Base-by-base conservation (phyloP, 2,329 filamentous ascomycete genomes). In the Eurotiales sp. region DNA sequence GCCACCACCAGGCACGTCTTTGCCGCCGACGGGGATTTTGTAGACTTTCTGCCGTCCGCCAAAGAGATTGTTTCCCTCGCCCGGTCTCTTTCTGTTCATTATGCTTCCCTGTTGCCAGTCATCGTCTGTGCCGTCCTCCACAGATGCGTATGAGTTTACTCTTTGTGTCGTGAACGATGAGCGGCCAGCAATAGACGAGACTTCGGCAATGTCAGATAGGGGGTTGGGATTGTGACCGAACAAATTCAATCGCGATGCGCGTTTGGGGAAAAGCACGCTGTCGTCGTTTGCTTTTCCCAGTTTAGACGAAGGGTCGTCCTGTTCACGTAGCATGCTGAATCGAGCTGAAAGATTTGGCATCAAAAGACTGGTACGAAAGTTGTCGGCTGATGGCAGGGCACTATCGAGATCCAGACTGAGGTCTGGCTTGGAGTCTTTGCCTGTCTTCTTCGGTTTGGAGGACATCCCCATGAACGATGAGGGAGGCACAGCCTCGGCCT, bases 21-120 rank as follows among this genome's bases (percentile, higher is more conserved):
- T 53, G 60, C 58, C 70, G 22, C 77, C 77, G 3, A 75, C 76
- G 0, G 87, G 78, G 57, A 96, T 88, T 68, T 90, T 91, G 70
- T 95, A 97, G 32, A 97, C 86, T 73, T 97, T 97, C 67, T 97
- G 93, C 40, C 93, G 84, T 14, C 93, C 93, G 52, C 93, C 93
- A 70, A 99, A 99, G 51, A 99, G 71, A 59, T 88, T 87, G 65
- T 97, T 99, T 41, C 92, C 90, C 64, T 97, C 92, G 1, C 82
- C 85, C 0, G 89, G 90, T 59, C 91, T 86, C 7, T 86, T 77
- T 46, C 93, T 81, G 60, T 78, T 86, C 87, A 97, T 92, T n/a
- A 97, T 79, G 67, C 87, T 90, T 1, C 82, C 80, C 41, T 68
- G 72, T 3, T 74, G 72, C 41, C 86, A 84, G 30, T 85, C 79